A percentile compares a stretch with the other conserved stretches of the same genome.
Evolutionary conservation across 1,284 basidiomycete genomes (phyloP).

Genomic region (Afroboletus lepidellus): DNA sequence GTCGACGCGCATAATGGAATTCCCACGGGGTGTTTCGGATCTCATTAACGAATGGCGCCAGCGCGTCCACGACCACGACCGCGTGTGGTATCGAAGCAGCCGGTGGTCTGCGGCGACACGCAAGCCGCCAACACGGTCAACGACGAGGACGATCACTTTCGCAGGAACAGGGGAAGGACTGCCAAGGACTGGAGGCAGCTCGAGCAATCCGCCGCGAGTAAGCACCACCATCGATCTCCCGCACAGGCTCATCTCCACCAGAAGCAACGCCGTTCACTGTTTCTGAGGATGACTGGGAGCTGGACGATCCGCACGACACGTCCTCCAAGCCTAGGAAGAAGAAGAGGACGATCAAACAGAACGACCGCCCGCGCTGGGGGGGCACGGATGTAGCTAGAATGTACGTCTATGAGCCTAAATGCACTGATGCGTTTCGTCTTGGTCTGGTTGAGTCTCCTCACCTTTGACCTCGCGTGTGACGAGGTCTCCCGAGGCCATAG

Average conservation of each 20-base stretch:
- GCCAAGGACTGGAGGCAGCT: slow-evolving; percentile 56
- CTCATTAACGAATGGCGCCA: slow-evolving; percentile 21
- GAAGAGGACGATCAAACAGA: slow-evolving; percentile 37
- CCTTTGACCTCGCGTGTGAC: slow-evolving; percentile 2
- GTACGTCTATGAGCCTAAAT: slow-evolving; percentile 23
- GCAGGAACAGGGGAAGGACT: slow-evolving; percentile 56
- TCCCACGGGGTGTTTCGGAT: slow-evolving; percentile 54
- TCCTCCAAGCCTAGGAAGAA: slow-evolving; percentile 38
- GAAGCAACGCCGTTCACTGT: slow-evolving; percentile 23
- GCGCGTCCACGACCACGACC: slow-evolving; percentile 53
- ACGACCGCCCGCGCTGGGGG: slow-evolving; percentile 39
- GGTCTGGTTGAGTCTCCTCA: neutral
- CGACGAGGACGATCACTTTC: slow-evolving; percentile 65
- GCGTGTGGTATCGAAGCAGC: slow-evolving; percentile 38
- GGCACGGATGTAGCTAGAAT: slow-evolving; percentile 24
- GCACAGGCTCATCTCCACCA: slow-evolving; percentile 17
- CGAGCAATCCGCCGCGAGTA: slow-evolving; percentile 53
- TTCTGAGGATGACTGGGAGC: slow-evolving; percentile 20
- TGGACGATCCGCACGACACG: slow-evolving; percentile 24
- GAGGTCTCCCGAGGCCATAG: neutral
- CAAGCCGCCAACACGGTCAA: slow-evolving; percentile 30
- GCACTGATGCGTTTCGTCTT: neutral
- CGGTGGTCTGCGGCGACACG: slow-evolving; percentile 11
- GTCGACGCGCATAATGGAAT: slow-evolving; percentile 28
- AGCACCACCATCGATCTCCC: slow-evolving; percentile 11